Evolutionary conservation across 208 protist genomes (phyloP).

Genomic region (Acanthamoeba healyi): DNA sequence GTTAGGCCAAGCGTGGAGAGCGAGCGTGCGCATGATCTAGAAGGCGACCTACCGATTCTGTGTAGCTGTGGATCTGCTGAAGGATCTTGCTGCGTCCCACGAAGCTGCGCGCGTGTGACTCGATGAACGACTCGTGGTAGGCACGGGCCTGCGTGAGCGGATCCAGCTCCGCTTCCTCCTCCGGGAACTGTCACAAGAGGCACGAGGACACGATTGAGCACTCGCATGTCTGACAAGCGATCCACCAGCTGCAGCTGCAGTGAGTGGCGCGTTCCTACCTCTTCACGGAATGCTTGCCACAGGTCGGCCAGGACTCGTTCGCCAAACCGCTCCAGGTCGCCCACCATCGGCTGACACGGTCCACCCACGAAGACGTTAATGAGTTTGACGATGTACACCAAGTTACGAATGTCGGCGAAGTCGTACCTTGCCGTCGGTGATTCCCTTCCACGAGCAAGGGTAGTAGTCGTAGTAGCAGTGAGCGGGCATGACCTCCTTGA

Average conservation of each 20-base stretch:
- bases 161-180: conserved; percentile 11
- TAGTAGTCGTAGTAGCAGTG: conserved; percentile 2
- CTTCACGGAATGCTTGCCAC: conserved; percentile 76
- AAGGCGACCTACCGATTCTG: not conserved
- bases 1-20: too few relatives aligned
- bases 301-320: conserved; percentile 76
- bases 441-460: conserved; percentile 54
- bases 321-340: conserved; percentile 73
- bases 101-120: conserved; percentile 41
- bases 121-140: conserved; percentile 71
- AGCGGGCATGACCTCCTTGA: conserved; percentile 27
- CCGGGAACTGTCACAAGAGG: conserved; percentile 18
- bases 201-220: too few relatives aligned
- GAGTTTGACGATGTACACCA: not conserved
- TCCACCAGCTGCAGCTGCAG: too few relatives aligned
- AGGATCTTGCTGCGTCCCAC: conserved; percentile 53
- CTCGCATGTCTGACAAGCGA: too few relatives aligned
- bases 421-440: conserved; percentile 55
- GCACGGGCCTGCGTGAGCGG: conserved; percentile 32
- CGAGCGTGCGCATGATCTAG: too few relatives aligned
- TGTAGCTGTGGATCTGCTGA: conserved; percentile 28
- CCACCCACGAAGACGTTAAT: not conserved
- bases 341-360: not conserved
- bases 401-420: not conserved
- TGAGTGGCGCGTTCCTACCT: not conserved